Evolutionary conservation across 306 rosid species (phyloP).

Genomic region (Vachellia collinsii): DNA sequence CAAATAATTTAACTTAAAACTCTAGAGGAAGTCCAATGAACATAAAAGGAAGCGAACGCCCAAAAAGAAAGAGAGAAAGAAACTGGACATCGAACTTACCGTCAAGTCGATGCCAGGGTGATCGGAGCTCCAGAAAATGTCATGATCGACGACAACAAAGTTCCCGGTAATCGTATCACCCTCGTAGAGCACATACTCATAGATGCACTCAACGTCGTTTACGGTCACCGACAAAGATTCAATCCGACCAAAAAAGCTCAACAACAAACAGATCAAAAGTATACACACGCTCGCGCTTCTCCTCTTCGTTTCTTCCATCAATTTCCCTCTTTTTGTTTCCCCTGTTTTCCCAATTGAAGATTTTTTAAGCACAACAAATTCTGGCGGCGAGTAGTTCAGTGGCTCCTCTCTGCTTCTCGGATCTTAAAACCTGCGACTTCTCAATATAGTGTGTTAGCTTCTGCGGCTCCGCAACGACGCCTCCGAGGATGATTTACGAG

Average conservation of each 20-base stretch:
- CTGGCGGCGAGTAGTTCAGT: constrained; percentile 1
- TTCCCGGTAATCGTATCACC: constrained; percentile 85
- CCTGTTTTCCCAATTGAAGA: not conserved
- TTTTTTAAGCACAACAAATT: not conserved
- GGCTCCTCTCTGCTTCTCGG: not conserved
- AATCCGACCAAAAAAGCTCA: constrained; percentile 56
- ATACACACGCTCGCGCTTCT: constrained; percentile 39
- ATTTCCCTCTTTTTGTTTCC: not conserved
- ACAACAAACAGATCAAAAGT: constrained; percentile 51
- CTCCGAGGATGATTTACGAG: not conserved
- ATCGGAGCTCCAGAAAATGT: constrained; percentile 91
- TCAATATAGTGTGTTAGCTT: not conserved
- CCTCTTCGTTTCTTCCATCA: constrained; percentile 57
- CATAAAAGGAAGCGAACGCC: constrained; percentile 5
- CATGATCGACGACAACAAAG: constrained; percentile 94
- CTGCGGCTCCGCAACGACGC: constrained; percentile 12
- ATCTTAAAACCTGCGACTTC: constrained; percentile 24
- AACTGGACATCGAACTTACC: constrained; percentile 41
- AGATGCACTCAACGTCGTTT: constrained; percentile 82
- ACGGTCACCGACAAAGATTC: constrained; percentile 83
- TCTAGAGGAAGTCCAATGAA: not conserved
- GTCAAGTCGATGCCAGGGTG: constrained; percentile 93
- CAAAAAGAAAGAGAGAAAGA: too few species aligned
- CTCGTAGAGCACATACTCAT: constrained; percentile 88
- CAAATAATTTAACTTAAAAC: constrained; percentile 9